Evolutionary conservation across 306 rosid genomes (phyloP), one percentile per base, ranked within the genome.

Genomic region (Herpetospermum pedunculosum): DNA sequence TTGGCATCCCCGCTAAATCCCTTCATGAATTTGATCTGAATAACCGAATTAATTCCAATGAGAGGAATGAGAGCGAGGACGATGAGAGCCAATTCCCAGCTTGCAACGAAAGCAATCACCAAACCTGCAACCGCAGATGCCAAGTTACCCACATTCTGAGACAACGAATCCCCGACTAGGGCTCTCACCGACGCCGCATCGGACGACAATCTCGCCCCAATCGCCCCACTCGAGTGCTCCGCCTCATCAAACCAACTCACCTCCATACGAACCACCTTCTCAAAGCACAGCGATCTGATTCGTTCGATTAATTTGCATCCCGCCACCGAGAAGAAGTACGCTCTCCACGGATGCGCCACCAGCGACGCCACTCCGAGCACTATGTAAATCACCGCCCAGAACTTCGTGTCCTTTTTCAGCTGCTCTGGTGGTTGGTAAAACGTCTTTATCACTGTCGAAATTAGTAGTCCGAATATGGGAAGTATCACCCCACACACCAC

Each of bases 221-320:
- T 53, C 6, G 76, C 64, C 8, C 76, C 76, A 72, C 77, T 73
- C 0, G 77, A 73, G 49, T 73, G 59, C 0, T 50, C 77, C 13
- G 53, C 23, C 19, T 73, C 67, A 25, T 73, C 77, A 23, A 73
- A 73, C 77, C 77, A 73, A 23, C 77, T 54, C 19, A 73, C 47
- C 32, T 73, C 65, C 65, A 50, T 50, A 26, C 25, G 65, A 34
- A 73, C 77, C 64, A 73, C 65, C 77, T 54, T 73, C 77, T 73
- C 52, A 4, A 73, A 73, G 21, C 65, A 73, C 34, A 54, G 3
- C 0, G 67, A 55, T 15, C 77, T 19, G 13, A 52, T 73, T 4
- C 68, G 64, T 21, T 53, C 49, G 34, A 73, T 53, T 35, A 73
- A 49, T 5, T 37, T 73, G 25, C 77, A 30, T 12, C 68, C 77